Conservation (phyloP, 768 basidiomycete genomes). For the Lyophyllum atratum region DNA sequence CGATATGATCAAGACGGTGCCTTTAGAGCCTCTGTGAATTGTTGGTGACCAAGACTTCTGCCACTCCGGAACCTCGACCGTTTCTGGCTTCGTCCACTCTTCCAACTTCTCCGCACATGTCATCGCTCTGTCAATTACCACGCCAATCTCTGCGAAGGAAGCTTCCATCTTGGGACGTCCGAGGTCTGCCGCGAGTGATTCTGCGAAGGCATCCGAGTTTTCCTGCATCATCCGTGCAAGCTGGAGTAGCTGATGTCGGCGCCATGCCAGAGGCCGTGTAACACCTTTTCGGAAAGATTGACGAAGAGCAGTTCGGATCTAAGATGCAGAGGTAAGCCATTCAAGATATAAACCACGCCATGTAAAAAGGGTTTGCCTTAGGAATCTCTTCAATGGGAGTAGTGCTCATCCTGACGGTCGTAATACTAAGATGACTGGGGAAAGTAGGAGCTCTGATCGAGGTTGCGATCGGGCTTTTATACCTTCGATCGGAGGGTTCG, state of each 20-base stretch:
- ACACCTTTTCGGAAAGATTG: constrained; percentile 52
- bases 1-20: constrained; percentile 62
- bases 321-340: neutral
- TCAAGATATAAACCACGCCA: neutral
- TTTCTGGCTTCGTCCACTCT: constrained; percentile 55
- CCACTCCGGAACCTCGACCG: constrained; percentile 39
- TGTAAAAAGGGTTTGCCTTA: constrained; percentile 4
- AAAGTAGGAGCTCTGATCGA: neutral
- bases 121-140: constrained; percentile 42
- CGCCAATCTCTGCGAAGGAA: constrained; percentile 44
- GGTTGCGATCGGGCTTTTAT: neutral
- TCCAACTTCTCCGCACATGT: constrained; percentile 51
- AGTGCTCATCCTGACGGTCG: constrained; percentile 5
- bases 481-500: neutral
- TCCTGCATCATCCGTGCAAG: constrained; percentile 64
- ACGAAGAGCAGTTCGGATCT: constrained; percentile 39
- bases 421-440: neutral
- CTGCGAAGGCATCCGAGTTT: constrained; percentile 54
- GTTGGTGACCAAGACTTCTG: constrained; percentile 55
- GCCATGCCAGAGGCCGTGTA: constrained; percentile 56
- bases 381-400: constrained; percentile 25
- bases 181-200: constrained; percentile 50
- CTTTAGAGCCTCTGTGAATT: constrained; percentile 59
- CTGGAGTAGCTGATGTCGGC: constrained; percentile 64
- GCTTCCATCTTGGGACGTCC: constrained; percentile 47